Conservation (phyloP, 2,329 filamentous ascomycete genomes). For the Aspergillus pseudonomiae region DNA sequence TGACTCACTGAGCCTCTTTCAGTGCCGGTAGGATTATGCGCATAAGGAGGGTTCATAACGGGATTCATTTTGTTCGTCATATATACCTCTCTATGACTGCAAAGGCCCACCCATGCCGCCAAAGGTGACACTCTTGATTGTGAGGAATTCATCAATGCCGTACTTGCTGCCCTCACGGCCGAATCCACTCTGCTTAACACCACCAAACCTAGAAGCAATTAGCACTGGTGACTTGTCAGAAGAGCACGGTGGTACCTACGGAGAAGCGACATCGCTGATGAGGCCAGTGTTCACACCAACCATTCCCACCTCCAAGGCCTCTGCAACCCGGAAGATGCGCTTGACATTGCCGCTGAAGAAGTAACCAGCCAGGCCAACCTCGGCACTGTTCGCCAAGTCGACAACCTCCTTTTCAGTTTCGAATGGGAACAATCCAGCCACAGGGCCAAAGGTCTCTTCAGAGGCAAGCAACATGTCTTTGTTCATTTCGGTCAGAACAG, state of each 20-base stretch:
- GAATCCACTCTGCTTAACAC: constrained; percentile 81
- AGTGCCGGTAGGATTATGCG: not conserved
- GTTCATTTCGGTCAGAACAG: constrained; percentile 85
- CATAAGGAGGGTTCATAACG: not conserved
- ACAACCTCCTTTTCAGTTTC: constrained; percentile 88
- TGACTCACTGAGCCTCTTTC: not conserved
- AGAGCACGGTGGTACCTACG: constrained; percentile 37
- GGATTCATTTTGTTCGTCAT: not conserved
- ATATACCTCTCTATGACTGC: constrained; percentile 44
- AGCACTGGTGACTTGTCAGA: constrained; percentile 13
- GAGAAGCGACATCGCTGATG: constrained; percentile 57
- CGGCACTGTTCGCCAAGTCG: constrained; percentile 74
- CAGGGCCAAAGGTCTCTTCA: constrained; percentile 95
- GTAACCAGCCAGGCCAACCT: constrained; percentile 91
- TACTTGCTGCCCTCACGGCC: constrained; percentile 78
- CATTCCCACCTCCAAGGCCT: constrained; percentile 57
- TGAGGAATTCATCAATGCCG: constrained; percentile 74
- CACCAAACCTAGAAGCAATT: constrained; percentile 63
- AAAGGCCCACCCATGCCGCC: constrained; percentile 64
- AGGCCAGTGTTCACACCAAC: constrained; percentile 71
- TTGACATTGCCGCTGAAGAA: constrained; percentile 74
- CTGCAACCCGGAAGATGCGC: constrained; percentile 62
- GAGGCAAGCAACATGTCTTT: constrained; percentile 78
- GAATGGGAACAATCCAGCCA: constrained; percentile 88
- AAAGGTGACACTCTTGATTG: constrained; percentile 70